Percentiles rank a stretch among this genome's conserved stretches.
phyloP scores from a whole-genome alignment of 2,329 filamentous ascomycete species.

The Aspergillus aculeatus region DNA sequence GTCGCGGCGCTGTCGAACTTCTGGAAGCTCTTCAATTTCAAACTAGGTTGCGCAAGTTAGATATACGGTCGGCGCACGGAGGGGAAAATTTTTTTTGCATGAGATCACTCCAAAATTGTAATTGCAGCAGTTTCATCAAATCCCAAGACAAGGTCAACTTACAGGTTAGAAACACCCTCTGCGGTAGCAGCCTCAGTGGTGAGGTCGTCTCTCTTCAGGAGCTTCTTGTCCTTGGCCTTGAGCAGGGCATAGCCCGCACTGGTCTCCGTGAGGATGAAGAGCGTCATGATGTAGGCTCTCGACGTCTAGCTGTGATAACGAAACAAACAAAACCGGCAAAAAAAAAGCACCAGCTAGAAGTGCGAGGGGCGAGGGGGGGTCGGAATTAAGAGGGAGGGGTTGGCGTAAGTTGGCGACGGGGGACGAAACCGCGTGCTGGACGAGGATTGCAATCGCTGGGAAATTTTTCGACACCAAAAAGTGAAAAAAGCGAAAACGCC shows the following conservation, averaged over 20 bases:
- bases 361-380: constrained; percentile 23
- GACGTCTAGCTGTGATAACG: constrained; percentile 25
- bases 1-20: constrained; percentile 94
- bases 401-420: constrained; percentile 22
- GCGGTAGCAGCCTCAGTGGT: constrained; percentile 71
- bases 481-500: constrained; percentile 33
- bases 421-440: constrained; percentile 34
- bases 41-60: constrained; percentile 49
- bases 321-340: constrained; percentile 8
- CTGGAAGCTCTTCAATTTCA: constrained; percentile 95
- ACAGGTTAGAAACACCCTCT: constrained; percentile 84
- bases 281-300: constrained; percentile 64
- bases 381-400: constrained; percentile 20
- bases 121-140: neutral
- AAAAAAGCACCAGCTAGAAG: constrained; percentile 15
- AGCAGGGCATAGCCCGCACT: constrained; percentile 96
- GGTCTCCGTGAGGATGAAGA: constrained; percentile 92
- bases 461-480: constrained; percentile 40
- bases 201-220: constrained; percentile 83
- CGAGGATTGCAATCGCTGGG: constrained; percentile 21
- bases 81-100: constrained; percentile 30
- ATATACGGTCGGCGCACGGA: constrained; percentile 12
- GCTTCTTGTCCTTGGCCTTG: constrained; percentile 98
- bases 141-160: constrained; percentile 43
- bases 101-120: neutral